Conservation (phyloP, 164 flowering plant species). For the Hamamelis virginiana region DNA sequence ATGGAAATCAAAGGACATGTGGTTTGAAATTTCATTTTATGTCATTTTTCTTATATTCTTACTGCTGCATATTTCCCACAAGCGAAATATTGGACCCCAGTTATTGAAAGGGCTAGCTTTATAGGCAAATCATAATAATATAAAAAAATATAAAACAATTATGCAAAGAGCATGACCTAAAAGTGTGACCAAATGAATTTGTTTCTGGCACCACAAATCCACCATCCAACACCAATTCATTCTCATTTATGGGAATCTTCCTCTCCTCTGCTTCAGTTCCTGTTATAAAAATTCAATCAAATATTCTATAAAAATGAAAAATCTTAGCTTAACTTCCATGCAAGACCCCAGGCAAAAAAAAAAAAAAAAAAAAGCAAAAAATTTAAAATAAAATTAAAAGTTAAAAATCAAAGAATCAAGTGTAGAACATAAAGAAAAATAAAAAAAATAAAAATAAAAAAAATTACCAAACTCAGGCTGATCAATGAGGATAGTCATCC, state of each 20-base stretch:
- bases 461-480: slow-evolving; percentile 35
- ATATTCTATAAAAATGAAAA: neutral
- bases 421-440: neutral
- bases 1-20: too few species aligned
- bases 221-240: slow-evolving; percentile 45
- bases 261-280: slow-evolving; percentile 23
- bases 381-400: too few species aligned
- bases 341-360: neutral
- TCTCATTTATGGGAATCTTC: slow-evolving; percentile 14
- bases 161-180: slow-evolving; percentile 33
- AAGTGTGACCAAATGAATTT: slow-evolving; percentile 60
- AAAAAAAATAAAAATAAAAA: neutral
- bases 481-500: slow-evolving; percentile 44
- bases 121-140: too few species aligned
- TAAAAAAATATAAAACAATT: too few species aligned
- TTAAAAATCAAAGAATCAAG: neutral
- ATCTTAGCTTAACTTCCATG: too few species aligned
- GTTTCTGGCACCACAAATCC: slow-evolving; percentile 47
- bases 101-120: too few species aligned
- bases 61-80: too few species aligned
- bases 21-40: too few species aligned
- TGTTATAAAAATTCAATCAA: neutral
- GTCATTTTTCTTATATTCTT: too few species aligned
- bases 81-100: too few species aligned
- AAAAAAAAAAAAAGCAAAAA: neutral